A percentile compares a stretch with the other conserved stretches of the same genome.
phyloP scores from a whole-genome alignment of 106 monocot genomes.

The Platanthera guangdongensis region DNA sequence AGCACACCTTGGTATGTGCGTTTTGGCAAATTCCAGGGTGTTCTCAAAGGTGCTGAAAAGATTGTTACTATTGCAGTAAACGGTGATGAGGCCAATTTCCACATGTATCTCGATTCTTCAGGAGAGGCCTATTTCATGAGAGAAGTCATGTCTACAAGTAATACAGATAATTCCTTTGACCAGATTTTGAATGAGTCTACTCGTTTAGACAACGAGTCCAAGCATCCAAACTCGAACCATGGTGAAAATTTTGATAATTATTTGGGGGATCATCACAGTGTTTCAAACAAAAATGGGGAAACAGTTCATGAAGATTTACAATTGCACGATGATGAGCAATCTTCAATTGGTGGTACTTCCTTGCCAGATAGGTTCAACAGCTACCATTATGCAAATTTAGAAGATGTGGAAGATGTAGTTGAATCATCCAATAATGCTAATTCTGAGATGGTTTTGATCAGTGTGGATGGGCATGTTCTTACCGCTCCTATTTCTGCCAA shows the following conservation, averaged over 20 bases:
- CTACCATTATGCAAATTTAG: constrained; percentile 68
- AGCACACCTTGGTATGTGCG: constrained; percentile 98
- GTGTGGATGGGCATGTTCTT: constrained; percentile 95
- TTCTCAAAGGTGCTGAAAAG: constrained; percentile 87
- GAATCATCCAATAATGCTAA: constrained; percentile 50
- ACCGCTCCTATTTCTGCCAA: constrained; percentile 70
- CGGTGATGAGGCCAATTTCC: constrained; percentile 65
- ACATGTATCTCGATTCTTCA: constrained; percentile 90
- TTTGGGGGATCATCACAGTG: not conserved
- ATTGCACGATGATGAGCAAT: constrained; percentile 16
- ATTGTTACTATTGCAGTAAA: constrained; percentile 76
- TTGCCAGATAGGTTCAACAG: constrained; percentile 24
- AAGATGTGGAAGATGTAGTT: constrained; percentile 70
- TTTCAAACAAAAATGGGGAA: constrained; percentile 10
- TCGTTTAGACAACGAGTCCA: constrained; percentile 8
- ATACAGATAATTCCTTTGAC: constrained; percentile 13
- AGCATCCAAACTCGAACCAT: constrained; percentile 6
- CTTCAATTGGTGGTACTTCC: constrained; percentile 16
- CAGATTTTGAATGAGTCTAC: constrained; percentile 12
- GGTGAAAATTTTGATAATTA: constrained; percentile 15
- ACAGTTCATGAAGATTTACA: constrained; percentile 11
- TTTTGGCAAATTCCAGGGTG: constrained; percentile 93
- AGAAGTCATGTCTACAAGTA: constrained; percentile 39
- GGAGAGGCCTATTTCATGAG: constrained; percentile 91
- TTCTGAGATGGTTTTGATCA: constrained; percentile 83